Conservation (phyloP, 371 early-diverging fungal genomes). For the Mortierella sp. region DNA sequence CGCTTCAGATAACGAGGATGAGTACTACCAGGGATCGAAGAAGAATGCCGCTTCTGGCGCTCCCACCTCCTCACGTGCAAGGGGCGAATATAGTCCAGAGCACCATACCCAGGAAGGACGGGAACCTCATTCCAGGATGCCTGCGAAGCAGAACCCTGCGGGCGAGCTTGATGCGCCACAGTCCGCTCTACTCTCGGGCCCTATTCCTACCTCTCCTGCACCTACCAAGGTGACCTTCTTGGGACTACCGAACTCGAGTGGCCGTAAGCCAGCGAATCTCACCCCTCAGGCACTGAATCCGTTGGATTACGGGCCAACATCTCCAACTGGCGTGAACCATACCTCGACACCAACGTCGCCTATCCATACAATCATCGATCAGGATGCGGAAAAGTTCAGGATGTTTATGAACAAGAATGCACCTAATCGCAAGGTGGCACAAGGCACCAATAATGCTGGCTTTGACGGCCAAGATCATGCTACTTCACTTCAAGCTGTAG, state of each 20-base stretch:
- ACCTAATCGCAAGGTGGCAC: slow-evolving; percentile 20
- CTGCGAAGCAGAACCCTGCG: too few relatives aligned
- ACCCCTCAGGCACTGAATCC: background rate
- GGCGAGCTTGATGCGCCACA: too few relatives aligned
- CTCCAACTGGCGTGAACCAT: slow-evolving; percentile 7
- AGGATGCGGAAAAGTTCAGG: slow-evolving; percentile 52
- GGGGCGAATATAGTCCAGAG: slow-evolving; percentile 17
- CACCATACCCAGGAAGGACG: slow-evolving; percentile 4
- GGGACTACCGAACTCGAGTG: slow-evolving; percentile 3
- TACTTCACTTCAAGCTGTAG: slow-evolving; percentile 28
- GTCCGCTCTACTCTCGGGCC: too few relatives aligned
- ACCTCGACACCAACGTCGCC: slow-evolving; percentile 25
- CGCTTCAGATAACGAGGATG: slow-evolving; percentile 41
- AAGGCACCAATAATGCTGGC: slow-evolving; percentile 11
- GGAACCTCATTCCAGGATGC: slow-evolving; percentile 4
- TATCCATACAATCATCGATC: slow-evolving; percentile 46
- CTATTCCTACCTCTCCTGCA: slow-evolving; percentile 10
- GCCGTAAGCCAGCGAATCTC: slow-evolving; percentile 20
- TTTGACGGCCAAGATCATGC: slow-evolving; percentile 32
- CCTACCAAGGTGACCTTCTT: slow-evolving; percentile 17
- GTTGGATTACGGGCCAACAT: slow-evolving; percentile 4
- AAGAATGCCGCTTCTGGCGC: slow-evolving; percentile 14
- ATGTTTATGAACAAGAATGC: slow-evolving; percentile 39
- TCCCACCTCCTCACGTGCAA: slow-evolving; percentile 15
- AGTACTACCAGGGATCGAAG: slow-evolving; percentile 14